Evolutionary conservation across 257 asterid species (phyloP).

Genomic region (Avicennia marina): DNA sequence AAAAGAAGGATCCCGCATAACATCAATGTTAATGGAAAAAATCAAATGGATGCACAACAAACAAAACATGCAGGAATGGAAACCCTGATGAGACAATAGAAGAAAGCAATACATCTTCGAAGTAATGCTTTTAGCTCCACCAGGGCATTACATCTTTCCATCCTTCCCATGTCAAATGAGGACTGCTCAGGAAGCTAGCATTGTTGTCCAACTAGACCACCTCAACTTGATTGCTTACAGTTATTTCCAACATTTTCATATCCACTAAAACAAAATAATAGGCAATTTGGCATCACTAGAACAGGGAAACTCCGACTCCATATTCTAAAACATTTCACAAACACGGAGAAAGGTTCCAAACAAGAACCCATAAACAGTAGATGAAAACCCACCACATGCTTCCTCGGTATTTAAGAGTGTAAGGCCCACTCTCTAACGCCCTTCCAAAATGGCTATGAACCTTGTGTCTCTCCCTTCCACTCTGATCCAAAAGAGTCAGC

Average conservation of each 20-base stretch:
- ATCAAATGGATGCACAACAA: too few relatives aligned
- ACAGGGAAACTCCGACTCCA: not conserved
- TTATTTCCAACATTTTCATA: not conserved
- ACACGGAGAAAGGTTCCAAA: not conserved
- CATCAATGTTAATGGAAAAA: too few relatives aligned
- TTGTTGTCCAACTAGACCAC: slow-evolving; percentile 4
- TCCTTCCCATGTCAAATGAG: too few relatives aligned
- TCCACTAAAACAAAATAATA: not conserved
- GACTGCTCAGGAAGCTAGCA: not conserved
- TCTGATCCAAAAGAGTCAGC: slow-evolving; percentile 85
- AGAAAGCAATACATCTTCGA: too few relatives aligned
- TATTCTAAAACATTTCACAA: not conserved
- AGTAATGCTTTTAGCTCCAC: too few relatives aligned
- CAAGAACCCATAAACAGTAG: not conserved
- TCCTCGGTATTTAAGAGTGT: slow-evolving; percentile 83
- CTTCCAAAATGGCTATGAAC: slow-evolving; percentile 96
- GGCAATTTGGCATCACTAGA: not conserved
- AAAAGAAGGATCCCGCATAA: too few relatives aligned
- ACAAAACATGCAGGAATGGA: too few relatives aligned
- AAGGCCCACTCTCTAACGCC: slow-evolving; percentile 92
- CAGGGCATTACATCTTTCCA: too few relatives aligned
- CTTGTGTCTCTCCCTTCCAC: slow-evolving; percentile 91
- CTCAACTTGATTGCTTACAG: not conserved
- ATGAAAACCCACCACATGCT: slow-evolving; percentile 83
- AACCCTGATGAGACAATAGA: too few relatives aligned